These are phyloP conservation scores for Penicillium lagena DNA, from an alignment of 495 filamentous ascomycete species.

Conservation along the genomic window DNA sequence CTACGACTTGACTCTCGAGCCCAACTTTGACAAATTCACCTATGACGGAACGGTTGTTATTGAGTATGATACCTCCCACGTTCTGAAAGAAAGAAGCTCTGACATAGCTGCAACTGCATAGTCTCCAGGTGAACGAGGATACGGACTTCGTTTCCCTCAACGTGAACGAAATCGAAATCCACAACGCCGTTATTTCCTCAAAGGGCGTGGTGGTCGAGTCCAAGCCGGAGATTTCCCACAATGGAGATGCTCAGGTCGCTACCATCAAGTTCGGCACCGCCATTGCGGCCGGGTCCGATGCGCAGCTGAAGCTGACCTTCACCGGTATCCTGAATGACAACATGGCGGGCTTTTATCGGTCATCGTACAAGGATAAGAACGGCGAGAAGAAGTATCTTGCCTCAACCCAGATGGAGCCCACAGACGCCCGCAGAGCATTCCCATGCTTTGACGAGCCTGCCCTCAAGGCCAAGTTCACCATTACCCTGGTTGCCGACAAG, in stretches of 20 bases:
- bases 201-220: conserved; percentile 43
- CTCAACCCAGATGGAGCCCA: conserved; percentile 63
- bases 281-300: conserved; percentile 51
- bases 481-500: conserved; percentile 58
- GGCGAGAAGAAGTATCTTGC: conserved; percentile 56
- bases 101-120: conserved; percentile 12
- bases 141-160: conserved; percentile 84
- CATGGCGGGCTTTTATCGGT: conserved; percentile 66
- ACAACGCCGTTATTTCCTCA: conserved; percentile 57
- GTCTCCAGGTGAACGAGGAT: conserved; percentile 78
- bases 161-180: conserved; percentile 77
- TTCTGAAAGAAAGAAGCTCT: not conserved
- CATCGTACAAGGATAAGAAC: conserved; percentile 49
- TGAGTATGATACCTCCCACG: conserved; percentile 39
- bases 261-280: conserved; percentile 54
- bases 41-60: conserved; percentile 60
- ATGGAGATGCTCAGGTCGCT: conserved; percentile 54
- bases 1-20: conserved; percentile 62
- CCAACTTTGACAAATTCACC: conserved; percentile 56
- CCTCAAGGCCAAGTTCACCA: conserved; percentile 60
- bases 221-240: conserved; percentile 44
- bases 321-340: conserved; percentile 59
- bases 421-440: conserved; percentile 59
- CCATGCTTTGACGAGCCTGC: conserved; percentile 69
- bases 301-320: conserved; percentile 54